Conservation (phyloP, 768 basidiomycete species). For the Pholiota conissans region DNA sequence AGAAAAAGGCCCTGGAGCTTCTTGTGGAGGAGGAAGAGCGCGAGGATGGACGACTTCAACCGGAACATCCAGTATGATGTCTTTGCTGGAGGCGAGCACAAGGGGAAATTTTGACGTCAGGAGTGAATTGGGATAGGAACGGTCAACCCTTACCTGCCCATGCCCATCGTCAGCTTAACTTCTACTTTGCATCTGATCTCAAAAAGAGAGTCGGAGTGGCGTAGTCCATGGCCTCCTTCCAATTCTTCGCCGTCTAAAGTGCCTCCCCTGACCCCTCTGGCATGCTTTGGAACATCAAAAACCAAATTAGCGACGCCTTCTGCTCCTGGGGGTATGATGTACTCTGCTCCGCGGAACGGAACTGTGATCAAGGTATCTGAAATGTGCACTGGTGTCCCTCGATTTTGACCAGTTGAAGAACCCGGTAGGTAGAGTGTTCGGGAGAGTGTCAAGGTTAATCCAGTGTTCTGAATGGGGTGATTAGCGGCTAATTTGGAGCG, state of each 20-base stretch:
- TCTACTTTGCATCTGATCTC: slow-evolving; percentile 65
- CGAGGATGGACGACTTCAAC: slow-evolving; percentile 63
- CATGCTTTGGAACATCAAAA: slow-evolving; percentile 71
- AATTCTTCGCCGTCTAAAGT: slow-evolving; percentile 42
- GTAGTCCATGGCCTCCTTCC: slow-evolving; percentile 27
- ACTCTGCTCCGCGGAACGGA: slow-evolving; percentile 73
- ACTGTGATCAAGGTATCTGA: slow-evolving; percentile 70
- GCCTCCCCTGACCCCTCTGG: slow-evolving; percentile 67
- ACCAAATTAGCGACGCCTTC: slow-evolving; percentile 82
- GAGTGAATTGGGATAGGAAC: neutral
- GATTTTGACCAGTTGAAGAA: slow-evolving; percentile 39
- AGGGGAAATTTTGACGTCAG: slow-evolving; percentile 4
- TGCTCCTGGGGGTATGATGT: slow-evolving; percentile 67
- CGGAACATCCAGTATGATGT: slow-evolving; percentile 64
- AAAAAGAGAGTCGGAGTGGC: slow-evolving; percentile 56
- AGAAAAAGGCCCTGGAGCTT: slow-evolving; percentile 10
- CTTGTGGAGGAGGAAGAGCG: slow-evolving; percentile 47
- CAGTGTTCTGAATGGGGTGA: slow-evolving; percentile 53
- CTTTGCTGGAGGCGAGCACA: slow-evolving; percentile 51
- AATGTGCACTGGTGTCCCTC: slow-evolving; percentile 44
- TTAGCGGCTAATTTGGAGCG: slow-evolving; percentile 3
- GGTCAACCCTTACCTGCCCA: slow-evolving; percentile 52
- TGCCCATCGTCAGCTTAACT: slow-evolving; percentile 67
- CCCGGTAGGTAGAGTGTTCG: slow-evolving; percentile 61
- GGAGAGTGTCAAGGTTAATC: slow-evolving; percentile 58